phyloP scores from a whole-genome alignment of 2,329 filamentous ascomycete species.

The Xylaria sp. region DNA sequence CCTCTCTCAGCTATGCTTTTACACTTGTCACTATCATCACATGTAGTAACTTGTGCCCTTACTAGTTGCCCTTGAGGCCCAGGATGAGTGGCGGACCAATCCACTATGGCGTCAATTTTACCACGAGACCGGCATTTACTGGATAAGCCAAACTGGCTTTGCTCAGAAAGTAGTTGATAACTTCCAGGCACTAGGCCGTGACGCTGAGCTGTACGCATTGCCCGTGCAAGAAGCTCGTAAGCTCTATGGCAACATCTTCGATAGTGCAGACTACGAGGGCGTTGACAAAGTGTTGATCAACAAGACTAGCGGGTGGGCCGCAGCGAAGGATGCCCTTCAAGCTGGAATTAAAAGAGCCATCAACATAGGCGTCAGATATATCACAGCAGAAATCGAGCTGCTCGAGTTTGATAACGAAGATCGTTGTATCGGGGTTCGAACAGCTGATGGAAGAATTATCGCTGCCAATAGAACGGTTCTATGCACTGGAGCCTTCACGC shows the following conservation, averaged over 20 bases:
- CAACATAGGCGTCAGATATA: conserved; percentile 62
- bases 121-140: conserved; percentile 62
- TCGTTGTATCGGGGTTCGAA: conserved; percentile 55
- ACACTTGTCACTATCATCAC: background rate
- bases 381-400: conserved; percentile 56
- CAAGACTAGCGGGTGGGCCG: conserved; percentile 65
- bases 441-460: conserved; percentile 52
- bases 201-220: conserved; percentile 53
- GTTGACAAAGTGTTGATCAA: conserved; percentile 65
- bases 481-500: conserved; percentile 62
- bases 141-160: conserved; percentile 46
- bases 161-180: conserved; percentile 51
- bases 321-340: conserved; percentile 61
- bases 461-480: conserved; percentile 58
- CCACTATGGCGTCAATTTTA: conserved; percentile 60
- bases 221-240: conserved; percentile 59
- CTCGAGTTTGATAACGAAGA: conserved; percentile 53
- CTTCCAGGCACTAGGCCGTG: conserved; percentile 43
- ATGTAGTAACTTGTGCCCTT: conserved; percentile 6
- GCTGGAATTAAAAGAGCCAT: conserved; percentile 59
- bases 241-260: conserved; percentile 62
- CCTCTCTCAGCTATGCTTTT: background rate
- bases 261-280: conserved; percentile 62
- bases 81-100: conserved; percentile 62
- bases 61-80: conserved; percentile 69